Conservation (phyloP, 768 basidiomycete genomes). For the Pleurotus cornucopiae region DNA sequence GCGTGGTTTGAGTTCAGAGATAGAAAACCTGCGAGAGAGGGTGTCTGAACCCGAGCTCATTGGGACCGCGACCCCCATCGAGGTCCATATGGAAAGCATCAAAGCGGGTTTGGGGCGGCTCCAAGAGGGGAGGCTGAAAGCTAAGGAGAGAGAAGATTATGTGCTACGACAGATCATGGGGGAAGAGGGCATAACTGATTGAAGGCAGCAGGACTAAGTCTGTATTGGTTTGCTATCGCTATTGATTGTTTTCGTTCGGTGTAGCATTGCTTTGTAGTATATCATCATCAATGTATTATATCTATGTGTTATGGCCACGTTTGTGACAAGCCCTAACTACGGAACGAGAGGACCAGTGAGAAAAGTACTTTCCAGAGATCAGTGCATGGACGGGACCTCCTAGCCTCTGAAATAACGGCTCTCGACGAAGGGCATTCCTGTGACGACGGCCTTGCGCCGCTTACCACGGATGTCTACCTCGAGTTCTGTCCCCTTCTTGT, state of each 20-base stretch:
- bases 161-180: slow-evolving; percentile 12
- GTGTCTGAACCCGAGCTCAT: slow-evolving; percentile 65
- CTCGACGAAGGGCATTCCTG: slow-evolving; percentile 85
- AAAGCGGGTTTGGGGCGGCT: slow-evolving; percentile 56
- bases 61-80: slow-evolving; percentile 56
- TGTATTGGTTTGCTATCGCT: too few species aligned
- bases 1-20: slow-evolving; percentile 61
- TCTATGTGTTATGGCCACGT: too few species aligned
- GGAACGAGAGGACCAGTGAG: too few species aligned
- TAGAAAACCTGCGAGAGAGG: slow-evolving; percentile 72
- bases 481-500: slow-evolving; percentile 88
- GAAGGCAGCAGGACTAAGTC: too few species aligned
- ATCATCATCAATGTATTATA: too few species aligned
- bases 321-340: too few species aligned
- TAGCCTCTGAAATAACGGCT: slow-evolving; percentile 75
- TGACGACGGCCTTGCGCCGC: slow-evolving; percentile 66
- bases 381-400: neutral
- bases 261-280: too few species aligned
- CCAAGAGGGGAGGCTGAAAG: slow-evolving; percentile 52
- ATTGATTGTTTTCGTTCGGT: too few species aligned
- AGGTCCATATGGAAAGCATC: slow-evolving; percentile 77
- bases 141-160: slow-evolving; percentile 37
- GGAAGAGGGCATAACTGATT: too few species aligned
- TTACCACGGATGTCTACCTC: slow-evolving; percentile 84
- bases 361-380: too few species aligned